Percentiles rank a stretch among this genome's conserved stretches.
Evolutionary conservation across 352 stramenopile genomes (phyloP).

Genomic region (Globisporangium spinosum): DNA sequence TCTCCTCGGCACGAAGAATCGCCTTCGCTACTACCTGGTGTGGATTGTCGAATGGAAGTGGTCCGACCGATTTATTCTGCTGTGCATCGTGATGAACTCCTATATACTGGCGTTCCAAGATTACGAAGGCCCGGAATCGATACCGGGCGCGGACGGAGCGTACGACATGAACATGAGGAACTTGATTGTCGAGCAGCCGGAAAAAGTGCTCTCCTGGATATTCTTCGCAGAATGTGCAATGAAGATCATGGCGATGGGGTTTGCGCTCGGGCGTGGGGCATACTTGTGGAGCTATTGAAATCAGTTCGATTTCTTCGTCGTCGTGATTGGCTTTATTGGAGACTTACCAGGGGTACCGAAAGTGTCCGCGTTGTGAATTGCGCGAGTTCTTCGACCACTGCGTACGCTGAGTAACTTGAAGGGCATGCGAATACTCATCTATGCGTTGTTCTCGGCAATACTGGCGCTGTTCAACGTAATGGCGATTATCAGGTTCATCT

Average conservation of each 20-base stretch:
- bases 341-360: constrained; percentile 40
- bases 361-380: constrained; percentile 29
- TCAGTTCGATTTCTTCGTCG: constrained; percentile 84
- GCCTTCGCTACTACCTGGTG: constrained; percentile 34
- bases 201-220: constrained; percentile 42
- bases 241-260: constrained; percentile 82
- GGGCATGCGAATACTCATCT: constrained; percentile 50
- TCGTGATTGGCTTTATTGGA: constrained; percentile 42
- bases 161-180: constrained; percentile 31
- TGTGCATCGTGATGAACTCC: constrained; percentile 65
- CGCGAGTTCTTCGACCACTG: constrained; percentile 54
- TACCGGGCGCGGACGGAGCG: constrained; percentile 27
- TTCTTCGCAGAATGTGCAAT: constrained; percentile 75
- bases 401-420: constrained; percentile 50
- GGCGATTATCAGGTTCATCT: constrained; percentile 60
- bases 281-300: constrained; percentile 84
- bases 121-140: constrained; percentile 34
- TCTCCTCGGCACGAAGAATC: constrained; percentile 31
- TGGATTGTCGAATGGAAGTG: constrained; percentile 54
- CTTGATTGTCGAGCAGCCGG: constrained; percentile 33
- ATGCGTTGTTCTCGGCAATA: constrained; percentile 50
- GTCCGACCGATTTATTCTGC: constrained; percentile 77
- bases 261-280: constrained; percentile 41
- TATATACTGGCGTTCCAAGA: constrained; percentile 60
- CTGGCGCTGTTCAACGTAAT: constrained; percentile 64